Evolutionary conservation across 2,329 filamentous ascomycete genomes (phyloP), one percentile per base, ranked within the genome.

Genomic region (Trichophyton benhamiae): DNA sequence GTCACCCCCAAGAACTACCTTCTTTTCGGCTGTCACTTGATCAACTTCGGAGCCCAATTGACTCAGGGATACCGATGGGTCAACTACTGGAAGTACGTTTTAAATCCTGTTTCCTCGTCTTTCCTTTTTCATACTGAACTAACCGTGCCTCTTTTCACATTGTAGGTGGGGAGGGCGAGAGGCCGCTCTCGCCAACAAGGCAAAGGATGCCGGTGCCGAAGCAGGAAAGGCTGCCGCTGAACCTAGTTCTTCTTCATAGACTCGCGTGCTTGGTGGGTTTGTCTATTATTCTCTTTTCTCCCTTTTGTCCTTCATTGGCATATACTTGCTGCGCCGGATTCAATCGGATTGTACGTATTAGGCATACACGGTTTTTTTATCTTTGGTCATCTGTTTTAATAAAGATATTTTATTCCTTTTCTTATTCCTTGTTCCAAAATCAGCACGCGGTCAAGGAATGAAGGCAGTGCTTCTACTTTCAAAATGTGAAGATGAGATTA

Each of bases 1-100:
- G 82, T 87, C 61, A 76, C 77, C 15, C 84, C 84, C 46, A 78
- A 77, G 68, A 87, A 87, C 76, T 86, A 85, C 76, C 82, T 87
- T 65, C 82, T 87, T 61, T 86, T 87, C 72, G 83, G 80, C 66
- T 86, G 83, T 76, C 84, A 87, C 73, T 75, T 82, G 63, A 79
- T 85, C 74, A 87, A 87, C 75, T 86, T 84, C 73, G 74, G 73
- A 65, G 81, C 82, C 53, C 84, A 87, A 72, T 66, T 77, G 52
- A 81, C 79, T 36, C 84, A 87, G 71, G 82, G 78, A 62, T 85
- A 85, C 74, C 77, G 84, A 60, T 87, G 83, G 69, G 64, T 84
- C 65, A 79, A 81, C 68, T 84, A 84, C 74, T 84, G 80, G 80
- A 75, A 78, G 76, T 78, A 71, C 62, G 75, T 75, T 20, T 38